Conservation (phyloP, 495 filamentous ascomycete species). For the Annulohypoxylon maeteangense region DNA sequence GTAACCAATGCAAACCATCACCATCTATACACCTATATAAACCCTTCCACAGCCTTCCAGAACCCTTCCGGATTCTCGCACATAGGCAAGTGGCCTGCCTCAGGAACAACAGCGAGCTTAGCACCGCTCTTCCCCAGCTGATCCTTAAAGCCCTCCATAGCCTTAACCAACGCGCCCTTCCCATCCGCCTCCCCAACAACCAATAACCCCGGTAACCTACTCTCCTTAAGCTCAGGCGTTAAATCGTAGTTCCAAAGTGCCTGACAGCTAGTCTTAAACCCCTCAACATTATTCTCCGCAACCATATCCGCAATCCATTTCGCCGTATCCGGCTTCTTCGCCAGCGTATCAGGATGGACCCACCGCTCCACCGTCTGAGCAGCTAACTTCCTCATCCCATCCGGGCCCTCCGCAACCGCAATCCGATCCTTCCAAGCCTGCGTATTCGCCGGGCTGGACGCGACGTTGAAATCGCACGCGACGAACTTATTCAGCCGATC, state of each 20-base stretch:
- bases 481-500: slow-evolving; percentile 68
- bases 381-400: slow-evolving; percentile 68
- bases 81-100: slow-evolving; percentile 85
- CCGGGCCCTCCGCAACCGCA: slow-evolving; percentile 67
- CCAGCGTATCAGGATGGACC: slow-evolving; percentile 71
- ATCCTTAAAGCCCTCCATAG: slow-evolving; percentile 77
- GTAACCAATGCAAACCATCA: not conserved
- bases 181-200: slow-evolving; percentile 75
- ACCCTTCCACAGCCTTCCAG: slow-evolving; percentile 67
- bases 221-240: slow-evolving; percentile 67
- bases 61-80: slow-evolving; percentile 76
- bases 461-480: slow-evolving; percentile 80
- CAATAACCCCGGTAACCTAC: slow-evolving; percentile 69
- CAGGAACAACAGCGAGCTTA: slow-evolving; percentile 68
- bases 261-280: slow-evolving; percentile 74
- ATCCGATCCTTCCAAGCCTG: slow-evolving; percentile 82
- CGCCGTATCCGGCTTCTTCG: slow-evolving; percentile 63
- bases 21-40: slow-evolving; percentile 51
- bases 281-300: slow-evolving; percentile 69
- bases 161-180: slow-evolving; percentile 74
- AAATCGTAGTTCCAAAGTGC: slow-evolving; percentile 83
- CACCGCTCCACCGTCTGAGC: slow-evolving; percentile 75
- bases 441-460: slow-evolving; percentile 72
- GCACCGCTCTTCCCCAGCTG: slow-evolving; percentile 62
- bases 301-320: slow-evolving; percentile 65